Base-by-base conservation (phyloP, 2,329 filamentous ascomycete genomes). In the Exophiala spinifera region DNA sequence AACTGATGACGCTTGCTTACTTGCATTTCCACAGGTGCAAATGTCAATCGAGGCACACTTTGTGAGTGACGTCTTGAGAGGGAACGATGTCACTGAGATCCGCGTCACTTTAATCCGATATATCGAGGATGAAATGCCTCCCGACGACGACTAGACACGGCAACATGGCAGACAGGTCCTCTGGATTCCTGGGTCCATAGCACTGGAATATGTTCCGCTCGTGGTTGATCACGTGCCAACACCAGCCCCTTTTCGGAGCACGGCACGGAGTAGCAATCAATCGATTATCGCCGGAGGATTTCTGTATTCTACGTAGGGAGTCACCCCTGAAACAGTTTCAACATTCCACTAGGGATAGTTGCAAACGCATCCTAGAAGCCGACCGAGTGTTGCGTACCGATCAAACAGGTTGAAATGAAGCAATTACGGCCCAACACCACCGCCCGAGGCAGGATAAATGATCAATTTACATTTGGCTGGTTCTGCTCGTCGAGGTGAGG, bases 21-120 rank as follows among this genome's bases (percentile, higher is more conserved):
- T 5, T 47, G 45, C 59, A 65, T 63, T 6, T 45, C 43, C 59
- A 65, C 63, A 85, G 84, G 83, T 87, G 19, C 92, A 97, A 80
- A 96, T 97, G 90, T 94, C 97, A 72, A 91, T 97, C 3, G 92
- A 99, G 70, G 90, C 90, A 44, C 91, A 95, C 69, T 99, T 97
- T 70, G 88, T 95, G 66, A 96, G 89, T 70, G 94, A 99, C 70
- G 82, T 96, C 28, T 77, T 99, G 56, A 84, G 91, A 53, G 94
- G 94, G 2, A 92, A 96, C 67, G 94, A 99, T 69, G 92, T 89
- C 15, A 99, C 94, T 1, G 94, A 99, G 77, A 96, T 99, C 89
- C 82, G 92, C 66, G 87, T 99, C 67, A 89, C 89, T 23, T 75
- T 99, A 65, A 83, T 97, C 65, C 83, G 92, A 65, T 96, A 95